Conservation (phyloP, 768 basidiomycete species). For the Amanita fuliginea region DNA sequence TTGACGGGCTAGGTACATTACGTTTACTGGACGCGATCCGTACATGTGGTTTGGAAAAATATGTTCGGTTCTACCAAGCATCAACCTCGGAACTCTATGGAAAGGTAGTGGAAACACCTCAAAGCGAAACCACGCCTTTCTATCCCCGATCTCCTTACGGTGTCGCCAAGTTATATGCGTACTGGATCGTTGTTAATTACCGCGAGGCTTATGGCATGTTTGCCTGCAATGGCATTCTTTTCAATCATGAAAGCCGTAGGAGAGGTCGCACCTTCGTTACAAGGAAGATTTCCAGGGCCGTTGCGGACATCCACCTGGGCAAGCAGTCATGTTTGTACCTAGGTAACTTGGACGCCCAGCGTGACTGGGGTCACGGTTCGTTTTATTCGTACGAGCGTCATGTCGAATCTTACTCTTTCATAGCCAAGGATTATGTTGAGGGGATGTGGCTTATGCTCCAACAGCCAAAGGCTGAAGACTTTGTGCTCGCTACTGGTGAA, state of each 20-base stretch:
- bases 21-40: conserved; percentile 93
- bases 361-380: conserved; percentile 96
- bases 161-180: conserved; percentile 88
- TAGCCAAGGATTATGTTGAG: conserved; percentile 86
- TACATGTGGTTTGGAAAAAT: conserved; percentile 88
- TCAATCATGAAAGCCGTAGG: conserved; percentile 96
- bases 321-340: conserved; percentile 89
- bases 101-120: conserved; percentile 91
- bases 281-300: conserved; percentile 87
- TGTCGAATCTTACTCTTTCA: conserved; percentile 4
- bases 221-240: conserved; percentile 93
- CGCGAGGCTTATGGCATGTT: conserved; percentile 95
- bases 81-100: conserved; percentile 97
- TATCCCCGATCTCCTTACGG: conserved; percentile 98
- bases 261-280: conserved; percentile 95
- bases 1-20: conserved; percentile 90
- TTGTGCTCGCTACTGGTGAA: conserved; percentile 92
- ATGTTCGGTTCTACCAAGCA: conserved; percentile 94
- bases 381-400: conserved; percentile 5
- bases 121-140: conserved; percentile 94
- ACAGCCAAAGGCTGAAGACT: conserved; percentile 74
- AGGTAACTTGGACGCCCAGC: conserved; percentile 88
- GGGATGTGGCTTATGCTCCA: conserved; percentile 99
- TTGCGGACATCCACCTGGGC: conserved; percentile 82
- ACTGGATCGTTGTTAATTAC: conserved; percentile 88